phyloP scores from a whole-genome alignment of 805 yeast genomes.

The Nakazawaea pomicola region DNA sequence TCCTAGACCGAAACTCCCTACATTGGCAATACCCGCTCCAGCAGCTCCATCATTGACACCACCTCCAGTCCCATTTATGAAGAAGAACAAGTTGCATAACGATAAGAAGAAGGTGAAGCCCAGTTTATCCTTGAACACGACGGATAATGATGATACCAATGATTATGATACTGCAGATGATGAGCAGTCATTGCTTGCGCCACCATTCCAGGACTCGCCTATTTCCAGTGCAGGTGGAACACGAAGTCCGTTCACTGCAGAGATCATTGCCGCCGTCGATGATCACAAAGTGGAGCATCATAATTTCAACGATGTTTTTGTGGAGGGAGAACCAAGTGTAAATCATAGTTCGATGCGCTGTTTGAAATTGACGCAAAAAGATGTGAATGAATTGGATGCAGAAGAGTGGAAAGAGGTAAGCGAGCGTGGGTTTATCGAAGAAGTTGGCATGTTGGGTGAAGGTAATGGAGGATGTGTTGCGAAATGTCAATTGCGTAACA shows the following conservation, averaged over 20 bases:
- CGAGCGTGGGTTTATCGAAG: slow-evolving; percentile 55
- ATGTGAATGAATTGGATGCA: slow-evolving; percentile 55
- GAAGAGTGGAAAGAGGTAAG: slow-evolving; percentile 70
- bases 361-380: slow-evolving; percentile 15
- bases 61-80: neutral
- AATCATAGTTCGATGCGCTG: neutral
- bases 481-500: slow-evolving; percentile 61
- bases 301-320: too few species aligned
- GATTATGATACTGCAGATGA: neutral
- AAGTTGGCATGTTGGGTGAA: slow-evolving; percentile 76
- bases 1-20: slow-evolving; percentile 22
- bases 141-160: neutral
- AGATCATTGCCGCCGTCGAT: slow-evolving; percentile 12
- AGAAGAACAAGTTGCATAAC: neutral
- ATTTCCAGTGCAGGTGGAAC: neutral
- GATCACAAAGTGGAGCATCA: neutral
- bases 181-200: neutral
- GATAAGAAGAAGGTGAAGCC: neutral
- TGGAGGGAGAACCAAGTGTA: too few species aligned
- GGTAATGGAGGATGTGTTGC: slow-evolving; percentile 92
- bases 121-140: slow-evolving; percentile 5
- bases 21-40: slow-evolving; percentile 18
- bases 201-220: slow-evolving; percentile 2
- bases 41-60: neutral
- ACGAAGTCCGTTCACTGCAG: slow-evolving; percentile 13